phyloP scores from a whole-genome alignment of 2,329 filamentous ascomycete genomes.

The Pseudogymnoascus sp. region DNA sequence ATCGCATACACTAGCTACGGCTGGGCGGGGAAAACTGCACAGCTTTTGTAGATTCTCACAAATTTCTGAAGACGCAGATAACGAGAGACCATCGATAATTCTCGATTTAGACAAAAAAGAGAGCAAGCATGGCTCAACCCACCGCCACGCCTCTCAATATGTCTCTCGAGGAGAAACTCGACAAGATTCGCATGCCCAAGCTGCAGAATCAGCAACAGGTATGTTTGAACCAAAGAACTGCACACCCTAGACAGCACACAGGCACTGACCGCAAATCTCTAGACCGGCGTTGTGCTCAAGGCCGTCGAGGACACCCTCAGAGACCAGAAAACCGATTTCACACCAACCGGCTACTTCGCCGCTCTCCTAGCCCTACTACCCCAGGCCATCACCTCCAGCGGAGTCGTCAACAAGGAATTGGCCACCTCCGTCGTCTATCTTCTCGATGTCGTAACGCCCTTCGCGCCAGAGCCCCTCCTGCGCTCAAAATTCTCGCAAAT shows the following conservation, averaged over 20 bases:
- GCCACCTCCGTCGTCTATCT: slow-evolving; percentile 87
- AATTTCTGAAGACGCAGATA: slow-evolving; percentile 17
- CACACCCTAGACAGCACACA: neutral
- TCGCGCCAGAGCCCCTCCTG: slow-evolving; percentile 76
- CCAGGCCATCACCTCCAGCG: slow-evolving; percentile 60
- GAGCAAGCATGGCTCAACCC: slow-evolving; percentile 22
- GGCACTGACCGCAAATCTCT: slow-evolving; percentile 11
- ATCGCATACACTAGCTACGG: slow-evolving; percentile 6
- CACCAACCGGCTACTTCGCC: slow-evolving; percentile 88
- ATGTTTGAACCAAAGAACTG: slow-evolving; percentile 26
- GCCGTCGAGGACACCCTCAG: slow-evolving; percentile 90
- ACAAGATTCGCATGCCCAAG: slow-evolving; percentile 95
- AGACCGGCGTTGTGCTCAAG: slow-evolving; percentile 80
- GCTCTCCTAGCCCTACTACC: slow-evolving; percentile 83
- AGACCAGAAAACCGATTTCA: slow-evolving; percentile 75
- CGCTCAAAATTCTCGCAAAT: slow-evolving; percentile 95
- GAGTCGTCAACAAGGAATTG: slow-evolving; percentile 71
- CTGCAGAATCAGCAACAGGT: slow-evolving; percentile 93
- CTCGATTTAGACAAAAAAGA: slow-evolving; percentile 8
- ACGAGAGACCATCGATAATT: slow-evolving; percentile 10
- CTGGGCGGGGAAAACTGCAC: slow-evolving; percentile 12
- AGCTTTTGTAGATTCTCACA: slow-evolving; percentile 13
- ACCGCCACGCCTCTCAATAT: slow-evolving; percentile 31
- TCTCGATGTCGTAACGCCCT: slow-evolving; percentile 83
- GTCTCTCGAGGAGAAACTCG: slow-evolving; percentile 81